These are phyloP conservation scores for Tuctoria greenei DNA, from an alignment of 176 grass and related monocot species.

Conservation along the genomic window DNA sequence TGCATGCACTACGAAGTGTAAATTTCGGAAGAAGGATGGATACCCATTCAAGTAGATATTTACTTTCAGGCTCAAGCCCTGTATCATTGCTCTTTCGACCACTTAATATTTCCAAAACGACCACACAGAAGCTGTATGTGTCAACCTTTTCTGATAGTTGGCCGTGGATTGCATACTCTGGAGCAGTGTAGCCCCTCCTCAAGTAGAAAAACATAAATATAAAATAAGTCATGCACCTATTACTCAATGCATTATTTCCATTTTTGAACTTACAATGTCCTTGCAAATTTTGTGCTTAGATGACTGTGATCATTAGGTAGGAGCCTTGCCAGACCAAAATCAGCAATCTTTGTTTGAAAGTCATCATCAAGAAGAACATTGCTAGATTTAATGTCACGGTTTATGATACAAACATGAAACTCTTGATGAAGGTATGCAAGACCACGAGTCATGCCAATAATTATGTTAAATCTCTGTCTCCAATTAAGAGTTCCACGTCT, in stretches of 20 bases:
- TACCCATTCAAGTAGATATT: conserved; percentile 89
- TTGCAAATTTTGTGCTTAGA: conserved; percentile 81
- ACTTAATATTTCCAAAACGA: conserved; percentile 80
- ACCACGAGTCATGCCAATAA: conserved; percentile 79
- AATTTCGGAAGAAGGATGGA: conserved; percentile 35
- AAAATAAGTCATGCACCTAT: neutral
- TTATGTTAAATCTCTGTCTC: conserved; percentile 71
- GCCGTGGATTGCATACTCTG: conserved; percentile 83
- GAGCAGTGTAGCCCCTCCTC: conserved; percentile 81
- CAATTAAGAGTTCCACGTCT: conserved; percentile 64
- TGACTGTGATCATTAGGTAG: conserved; percentile 77
- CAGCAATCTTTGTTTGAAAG: conserved; percentile 71
- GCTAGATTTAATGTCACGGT: conserved; percentile 82
- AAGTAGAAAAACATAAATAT: conserved; percentile 26
- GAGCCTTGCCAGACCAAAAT: conserved; percentile 81
- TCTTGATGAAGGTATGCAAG: conserved; percentile 81
- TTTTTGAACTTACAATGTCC: conserved; percentile 68
- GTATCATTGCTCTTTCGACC: conserved; percentile 75
- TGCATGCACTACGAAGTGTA: conserved; percentile 4
- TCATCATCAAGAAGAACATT: conserved; percentile 80
- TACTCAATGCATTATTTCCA: conserved; percentile 22
- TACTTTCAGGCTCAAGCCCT: conserved; percentile 54
- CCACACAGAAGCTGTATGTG: conserved; percentile 74
- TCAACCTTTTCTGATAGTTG: conserved; percentile 80
- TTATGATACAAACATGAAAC: conserved; percentile 84